Percentiles rank a stretch among this genome's conserved stretches.
Conservation (phyloP, 2,329 filamentous ascomycete genomes). For the Phaeoacremonium minimum region DNA sequence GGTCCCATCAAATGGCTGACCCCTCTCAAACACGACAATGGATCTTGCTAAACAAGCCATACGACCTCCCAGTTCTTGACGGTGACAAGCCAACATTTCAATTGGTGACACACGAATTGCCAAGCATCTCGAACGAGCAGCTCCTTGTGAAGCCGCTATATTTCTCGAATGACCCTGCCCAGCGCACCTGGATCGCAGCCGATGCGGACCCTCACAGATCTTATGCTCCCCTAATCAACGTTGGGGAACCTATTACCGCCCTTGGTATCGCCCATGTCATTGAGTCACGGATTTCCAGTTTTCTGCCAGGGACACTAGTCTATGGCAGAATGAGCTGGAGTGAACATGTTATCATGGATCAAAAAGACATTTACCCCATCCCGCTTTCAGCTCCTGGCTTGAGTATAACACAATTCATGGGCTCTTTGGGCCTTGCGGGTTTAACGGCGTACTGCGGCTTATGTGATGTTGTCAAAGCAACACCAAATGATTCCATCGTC, state of each 20-base stretch:
- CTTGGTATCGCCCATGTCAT: conserved; percentile 54
- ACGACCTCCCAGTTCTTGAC: conserved; percentile 2
- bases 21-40: conserved; percentile 6
- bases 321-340: conserved; percentile 57
- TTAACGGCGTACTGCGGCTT: conserved; percentile 76
- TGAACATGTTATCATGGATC: conserved; percentile 56
- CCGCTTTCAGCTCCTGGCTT: conserved; percentile 33
- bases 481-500: conserved; percentile 69
- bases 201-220: conserved; percentile 34
- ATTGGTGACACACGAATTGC: neutral
- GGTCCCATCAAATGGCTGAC: too few relatives aligned
- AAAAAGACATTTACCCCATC: conserved; percentile 41
- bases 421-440: conserved; percentile 62
- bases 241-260: conserved; percentile 67
- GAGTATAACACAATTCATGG: conserved; percentile 54
- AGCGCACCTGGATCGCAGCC: conserved; percentile 61
- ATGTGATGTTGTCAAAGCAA: conserved; percentile 61
- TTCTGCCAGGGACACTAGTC: conserved; percentile 55
- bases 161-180: conserved; percentile 69
- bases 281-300: conserved; percentile 52
- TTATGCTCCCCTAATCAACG: conserved; percentile 65
- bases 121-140: conserved; percentile 57
- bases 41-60: conserved; percentile 1
- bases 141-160: conserved; percentile 59
- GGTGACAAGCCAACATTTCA: conserved; percentile 2